Conservation (phyloP, 176 grass and related monocot genomes). For the Leersia perrieri region DNA sequence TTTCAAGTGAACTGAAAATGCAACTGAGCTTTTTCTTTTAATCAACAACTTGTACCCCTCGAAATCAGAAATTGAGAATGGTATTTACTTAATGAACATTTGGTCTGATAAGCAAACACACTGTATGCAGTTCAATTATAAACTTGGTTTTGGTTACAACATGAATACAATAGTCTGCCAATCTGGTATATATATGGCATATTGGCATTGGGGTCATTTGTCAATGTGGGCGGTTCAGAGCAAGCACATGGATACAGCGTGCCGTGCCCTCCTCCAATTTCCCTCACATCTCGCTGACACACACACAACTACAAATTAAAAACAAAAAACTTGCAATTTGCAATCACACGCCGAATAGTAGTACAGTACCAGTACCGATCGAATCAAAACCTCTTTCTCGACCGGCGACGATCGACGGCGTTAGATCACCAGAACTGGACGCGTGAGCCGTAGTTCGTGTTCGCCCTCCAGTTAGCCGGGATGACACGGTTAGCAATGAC, state of each 20-base stretch:
- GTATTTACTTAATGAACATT: not conserved
- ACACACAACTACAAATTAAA: not conserved
- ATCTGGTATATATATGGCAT: not conserved
- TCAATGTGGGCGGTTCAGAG: not conserved
- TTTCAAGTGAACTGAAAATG: not conserved
- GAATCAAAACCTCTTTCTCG: not conserved
- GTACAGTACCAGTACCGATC: not conserved
- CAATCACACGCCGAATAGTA: not conserved
- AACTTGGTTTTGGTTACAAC: not conserved
- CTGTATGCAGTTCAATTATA: not conserved
- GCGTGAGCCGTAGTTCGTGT: conserved; percentile 45
- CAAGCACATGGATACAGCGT: not conserved
- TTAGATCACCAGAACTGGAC: conserved; percentile 34
- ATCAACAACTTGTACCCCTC: no score
- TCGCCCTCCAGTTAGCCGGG: conserved; percentile 48
- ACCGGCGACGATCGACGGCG: not conserved
- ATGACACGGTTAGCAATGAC: conserved; percentile 53
- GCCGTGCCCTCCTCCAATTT: not conserved
- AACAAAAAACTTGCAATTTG: not conserved
- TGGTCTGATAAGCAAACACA: not conserved
- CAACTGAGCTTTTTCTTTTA: no score
- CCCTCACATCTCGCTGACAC: not conserved
- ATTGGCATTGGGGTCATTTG: not conserved
- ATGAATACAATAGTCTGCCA: not conserved
- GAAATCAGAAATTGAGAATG: not conserved